Base-by-base conservation (phyloP, 805 yeast species). In the Saccharomycopsis javanensis region DNA sequence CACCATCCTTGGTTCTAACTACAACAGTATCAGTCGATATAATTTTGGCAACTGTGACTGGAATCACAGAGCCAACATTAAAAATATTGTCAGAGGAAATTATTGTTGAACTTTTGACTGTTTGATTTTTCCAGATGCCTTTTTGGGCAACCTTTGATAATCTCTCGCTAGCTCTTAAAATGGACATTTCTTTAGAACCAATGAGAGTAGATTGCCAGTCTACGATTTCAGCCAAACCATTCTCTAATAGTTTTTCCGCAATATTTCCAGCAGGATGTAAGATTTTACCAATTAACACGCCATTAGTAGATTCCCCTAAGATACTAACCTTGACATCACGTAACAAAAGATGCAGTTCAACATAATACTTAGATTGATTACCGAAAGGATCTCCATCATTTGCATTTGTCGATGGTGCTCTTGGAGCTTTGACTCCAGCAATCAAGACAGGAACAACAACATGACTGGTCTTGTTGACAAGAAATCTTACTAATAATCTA, bases 251-350 rank as follows among this genome's bases (percentile, higher is more conserved):
- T 61, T 80, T 79, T 62, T 82, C 86, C 58, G 85, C 81, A 64
- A 88, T 82, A 60, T 83, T 82, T 16, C 96, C 96, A 4, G 86
- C 85, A 33, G 95, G 88, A 65, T 86, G 92, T 56, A 74, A 66
- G 37, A 88, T 68, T 52, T 78, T 71, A 18, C 77, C 86, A 56
- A 84, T 72, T 7, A 84, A 78, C 28, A 82, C 77, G 10, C 86
- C 88, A n/a, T 76, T 69, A 55, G 83, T 78, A 48, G 78, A 78
- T 61, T 77, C 80, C 34, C 90, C 92, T 34, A 85, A 61, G 59
- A 86, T 71, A 1, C 75, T 68, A 27, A 82, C 79, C 56, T 78
- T 77, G 34, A 83, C 82, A 51, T 77, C 75, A 58, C 85, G 79
- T 55, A 83, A 82, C 61, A 85, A 75, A 45, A 88, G 73, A 62